phyloP scores from a whole-genome alignment of 306 rosid species.

The Cyclanthera cordifolia region DNA sequence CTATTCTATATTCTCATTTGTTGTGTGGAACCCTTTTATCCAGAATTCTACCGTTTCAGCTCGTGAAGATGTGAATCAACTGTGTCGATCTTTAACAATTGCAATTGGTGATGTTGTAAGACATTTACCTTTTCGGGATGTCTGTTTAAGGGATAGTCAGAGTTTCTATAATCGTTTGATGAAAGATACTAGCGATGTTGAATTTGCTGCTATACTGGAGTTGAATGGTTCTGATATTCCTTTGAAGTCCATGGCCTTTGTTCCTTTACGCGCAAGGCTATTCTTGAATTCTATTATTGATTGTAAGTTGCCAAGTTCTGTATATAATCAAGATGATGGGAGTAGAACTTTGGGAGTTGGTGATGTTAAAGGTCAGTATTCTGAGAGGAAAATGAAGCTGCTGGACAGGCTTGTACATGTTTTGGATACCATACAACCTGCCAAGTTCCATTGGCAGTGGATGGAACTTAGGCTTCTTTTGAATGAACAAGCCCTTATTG shows the following conservation, averaged over 20 bases:
- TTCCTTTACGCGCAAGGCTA: constrained; percentile 86
- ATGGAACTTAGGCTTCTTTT: constrained; percentile 85
- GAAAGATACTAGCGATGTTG: constrained; percentile 62
- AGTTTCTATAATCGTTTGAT: constrained; percentile 76
- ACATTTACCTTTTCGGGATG: constrained; percentile 85
- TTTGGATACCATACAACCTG: constrained; percentile 85
- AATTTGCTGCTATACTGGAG: constrained; percentile 70
- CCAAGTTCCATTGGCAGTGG: constrained; percentile 99
- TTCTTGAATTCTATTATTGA: constrained; percentile 75
- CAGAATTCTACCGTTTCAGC: constrained; percentile 36
- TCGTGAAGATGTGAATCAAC: constrained; percentile 68
- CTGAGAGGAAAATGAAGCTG: constrained; percentile 52
- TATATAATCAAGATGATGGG: constrained; percentile 33
- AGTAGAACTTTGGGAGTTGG: constrained; percentile 43
- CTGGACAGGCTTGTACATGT: constrained; percentile 63
- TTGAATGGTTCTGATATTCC: constrained; percentile 56
- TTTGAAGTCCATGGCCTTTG: constrained; percentile 68
- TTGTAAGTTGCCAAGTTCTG: constrained; percentile 58
- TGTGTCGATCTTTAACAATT: constrained; percentile 49
- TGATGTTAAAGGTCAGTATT: constrained; percentile 39
- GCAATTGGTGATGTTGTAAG: constrained; percentile 67
- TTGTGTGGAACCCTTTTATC: constrained; percentile 64
- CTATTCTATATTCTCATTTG: constrained; percentile 71
- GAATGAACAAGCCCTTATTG: constrained; percentile 81
- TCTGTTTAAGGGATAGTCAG: constrained; percentile 75